A percentile compares a stretch with the other conserved stretches of the same genome.
Conservation (phyloP, 176 grass and related monocot genomes). For the Ampelocalamus luodianensis region DNA sequence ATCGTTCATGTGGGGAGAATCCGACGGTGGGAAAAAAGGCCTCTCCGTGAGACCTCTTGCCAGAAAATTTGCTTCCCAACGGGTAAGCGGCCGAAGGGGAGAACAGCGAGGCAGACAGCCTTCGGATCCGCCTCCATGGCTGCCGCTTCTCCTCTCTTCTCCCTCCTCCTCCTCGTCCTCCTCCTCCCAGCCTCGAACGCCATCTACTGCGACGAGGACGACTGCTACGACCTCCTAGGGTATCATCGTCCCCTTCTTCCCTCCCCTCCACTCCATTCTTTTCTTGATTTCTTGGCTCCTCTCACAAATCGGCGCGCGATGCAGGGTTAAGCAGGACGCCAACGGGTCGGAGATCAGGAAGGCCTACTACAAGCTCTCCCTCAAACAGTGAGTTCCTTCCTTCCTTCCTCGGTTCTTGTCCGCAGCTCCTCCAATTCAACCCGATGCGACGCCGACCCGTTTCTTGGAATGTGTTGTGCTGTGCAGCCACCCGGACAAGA, state of each 20-base stretch:
- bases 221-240: conserved; percentile 98
- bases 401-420: not conserved
- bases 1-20: too few species aligned
- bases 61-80: too few species aligned
- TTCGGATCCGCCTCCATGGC: conserved; percentile 53
- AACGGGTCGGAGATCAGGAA: conserved; percentile 94
- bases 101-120: not conserved
- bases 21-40: too few species aligned
- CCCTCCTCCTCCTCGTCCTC: conserved; percentile 24
- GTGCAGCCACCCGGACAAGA: conserved; percentile 93
- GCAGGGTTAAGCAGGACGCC: conserved; percentile 79
- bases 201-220: conserved; percentile 96
- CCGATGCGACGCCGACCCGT: conserved; percentile 4
- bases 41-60: too few species aligned
- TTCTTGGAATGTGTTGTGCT: conserved; percentile 2
- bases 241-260: conserved; percentile 18
- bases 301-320: not conserved
- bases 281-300: not conserved
- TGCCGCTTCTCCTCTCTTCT: conserved; percentile 18
- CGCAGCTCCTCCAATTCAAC: conserved; percentile 1
- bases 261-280: not conserved
- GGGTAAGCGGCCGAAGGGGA: not conserved
- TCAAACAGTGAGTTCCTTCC: conserved; percentile 64
- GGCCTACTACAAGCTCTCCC: conserved; percentile 96
- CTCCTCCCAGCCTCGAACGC: conserved; percentile 44